Evolutionary conservation across 176 grass and related monocot species (phyloP).

Genomic region (Oryza nivara): DNA sequence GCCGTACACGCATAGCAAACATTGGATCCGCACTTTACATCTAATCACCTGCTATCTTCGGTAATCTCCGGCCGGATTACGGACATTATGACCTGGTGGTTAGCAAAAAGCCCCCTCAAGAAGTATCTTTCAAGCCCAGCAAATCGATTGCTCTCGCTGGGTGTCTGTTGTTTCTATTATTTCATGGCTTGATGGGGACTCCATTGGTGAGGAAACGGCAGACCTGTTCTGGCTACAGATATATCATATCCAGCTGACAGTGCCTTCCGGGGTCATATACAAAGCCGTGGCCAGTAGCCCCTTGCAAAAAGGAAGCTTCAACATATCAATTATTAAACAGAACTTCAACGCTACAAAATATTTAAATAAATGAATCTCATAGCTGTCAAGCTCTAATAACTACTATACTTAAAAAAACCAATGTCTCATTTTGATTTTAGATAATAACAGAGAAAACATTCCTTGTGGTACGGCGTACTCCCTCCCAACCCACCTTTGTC

Average conservation of each 20-base stretch:
- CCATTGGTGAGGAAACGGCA: background rate
- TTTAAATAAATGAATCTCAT: background rate
- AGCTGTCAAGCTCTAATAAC: background rate
- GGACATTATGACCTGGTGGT: slow-evolving; percentile 47
- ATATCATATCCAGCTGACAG: background rate
- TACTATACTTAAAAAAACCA: background rate
- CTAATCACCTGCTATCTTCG: slow-evolving; percentile 16
- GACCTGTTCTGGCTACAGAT: background rate
- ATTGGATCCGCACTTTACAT: slow-evolving; percentile 5
- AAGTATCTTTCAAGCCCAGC: slow-evolving; percentile 54
- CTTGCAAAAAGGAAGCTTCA: background rate
- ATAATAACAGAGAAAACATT: background rate
- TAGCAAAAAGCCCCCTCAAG: slow-evolving; percentile 30
- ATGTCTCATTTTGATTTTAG: background rate
- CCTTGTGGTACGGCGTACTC: background rate
- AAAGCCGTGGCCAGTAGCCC: background rate
- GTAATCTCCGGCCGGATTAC: slow-evolving; percentile 30
- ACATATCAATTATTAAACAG: background rate
- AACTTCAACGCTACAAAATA: background rate
- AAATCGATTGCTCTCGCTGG: slow-evolving; percentile 28
- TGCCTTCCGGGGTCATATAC: background rate
- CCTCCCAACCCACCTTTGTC: background rate
- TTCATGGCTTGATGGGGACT: slow-evolving; percentile 9
- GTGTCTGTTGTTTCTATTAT: slow-evolving; percentile 2
- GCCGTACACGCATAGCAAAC: slow-evolving; percentile 52